phyloP scores from a whole-genome alignment of 805 yeast species.

The Jamesozyma lodderae region DNA sequence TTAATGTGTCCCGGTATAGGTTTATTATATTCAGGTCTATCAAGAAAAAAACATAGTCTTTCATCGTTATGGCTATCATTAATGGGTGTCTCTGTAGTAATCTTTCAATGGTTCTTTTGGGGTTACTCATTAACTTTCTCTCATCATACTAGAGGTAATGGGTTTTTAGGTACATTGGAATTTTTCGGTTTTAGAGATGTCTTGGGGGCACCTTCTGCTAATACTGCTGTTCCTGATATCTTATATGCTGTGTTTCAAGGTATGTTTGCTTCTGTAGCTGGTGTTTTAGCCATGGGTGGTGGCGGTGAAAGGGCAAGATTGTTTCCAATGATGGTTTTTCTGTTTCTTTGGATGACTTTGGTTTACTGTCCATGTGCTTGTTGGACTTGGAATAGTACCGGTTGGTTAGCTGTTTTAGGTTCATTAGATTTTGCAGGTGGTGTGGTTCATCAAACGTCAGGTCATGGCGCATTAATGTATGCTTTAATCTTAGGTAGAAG shows the following conservation, averaged over 20 bases:
- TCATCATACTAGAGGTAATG: constrained; percentile 49
- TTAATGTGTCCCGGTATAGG: constrained; percentile 97
- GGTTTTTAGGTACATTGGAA: constrained; percentile 70
- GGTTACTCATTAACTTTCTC: constrained; percentile 88
- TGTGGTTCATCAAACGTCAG: constrained; percentile 93
- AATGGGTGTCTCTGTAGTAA: constrained; percentile 73
- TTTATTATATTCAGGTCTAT: constrained; percentile 80
- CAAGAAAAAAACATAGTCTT: constrained; percentile 93
- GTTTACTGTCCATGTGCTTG: constrained; percentile 94
- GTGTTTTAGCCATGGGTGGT: constrained; percentile 92
- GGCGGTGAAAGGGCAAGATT: constrained; percentile 95
- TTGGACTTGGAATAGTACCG: constrained; percentile 95
- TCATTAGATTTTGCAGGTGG: constrained; percentile 97
- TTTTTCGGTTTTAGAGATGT: constrained; percentile 76
- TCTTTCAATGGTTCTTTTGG: constrained; percentile 98
- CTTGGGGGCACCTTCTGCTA: constrained; percentile 70
- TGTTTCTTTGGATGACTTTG: constrained; percentile 88
- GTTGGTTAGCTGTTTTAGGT: constrained; percentile 81
- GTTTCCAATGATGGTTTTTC: constrained; percentile 92
- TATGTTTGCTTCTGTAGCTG: constrained; percentile 92
- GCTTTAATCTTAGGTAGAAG: constrained; percentile 90
- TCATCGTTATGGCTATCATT: constrained; percentile 90
- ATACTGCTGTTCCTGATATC: constrained; percentile 72
- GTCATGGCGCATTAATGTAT: constrained; percentile 90
- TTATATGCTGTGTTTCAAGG: constrained; percentile 89